phyloP scores from a whole-genome alignment of 2,329 filamentous ascomycete species.

The Grosmannia huntii region DNA sequence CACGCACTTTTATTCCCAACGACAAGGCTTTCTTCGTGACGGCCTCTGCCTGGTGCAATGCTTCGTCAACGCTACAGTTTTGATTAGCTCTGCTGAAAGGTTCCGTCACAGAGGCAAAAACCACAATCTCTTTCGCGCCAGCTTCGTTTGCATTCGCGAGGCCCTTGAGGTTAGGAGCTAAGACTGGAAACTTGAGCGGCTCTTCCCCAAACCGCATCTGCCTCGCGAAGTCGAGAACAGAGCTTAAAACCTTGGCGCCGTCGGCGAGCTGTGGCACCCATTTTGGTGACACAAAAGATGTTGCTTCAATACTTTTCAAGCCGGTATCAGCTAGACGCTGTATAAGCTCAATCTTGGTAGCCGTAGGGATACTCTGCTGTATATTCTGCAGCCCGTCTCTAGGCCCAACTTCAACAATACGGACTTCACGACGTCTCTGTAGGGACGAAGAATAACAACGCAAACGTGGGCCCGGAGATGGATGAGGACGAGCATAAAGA shows the following conservation, averaged over 20 bases:
- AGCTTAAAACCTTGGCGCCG: background rate
- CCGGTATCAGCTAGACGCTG: conserved; percentile 55
- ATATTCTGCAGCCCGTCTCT: conserved; percentile 78
- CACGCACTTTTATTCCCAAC: background rate
- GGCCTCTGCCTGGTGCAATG: background rate
- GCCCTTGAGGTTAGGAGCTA: conserved; percentile 8
- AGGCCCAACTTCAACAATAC: conserved; percentile 68
- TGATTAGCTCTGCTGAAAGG: conserved; percentile 68
- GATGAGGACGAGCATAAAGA: background rate
- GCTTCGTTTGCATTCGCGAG: conserved; percentile 54
- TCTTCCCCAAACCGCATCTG: background rate
- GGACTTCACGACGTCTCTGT: background rate
- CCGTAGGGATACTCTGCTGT: conserved; percentile 54
- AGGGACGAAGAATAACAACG: background rate
- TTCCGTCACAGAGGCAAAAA: conserved; percentile 68
- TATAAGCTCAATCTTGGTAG: conserved; percentile 65
- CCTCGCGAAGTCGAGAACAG: background rate
- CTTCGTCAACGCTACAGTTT: conserved; percentile 40
- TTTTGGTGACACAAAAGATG: conserved; percentile 70
- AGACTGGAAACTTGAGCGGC: background rate
- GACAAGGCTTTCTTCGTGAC: background rate
- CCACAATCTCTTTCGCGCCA: background rate
- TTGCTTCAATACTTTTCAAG: conserved; percentile 61
- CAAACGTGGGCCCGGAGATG: background rate
- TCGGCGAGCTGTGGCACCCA: conserved; percentile 57